Evolutionary conservation across 139 green algal species (phyloP), one percentile per base, ranked within the genome.

Genomic region (Nannochloris sp.): DNA sequence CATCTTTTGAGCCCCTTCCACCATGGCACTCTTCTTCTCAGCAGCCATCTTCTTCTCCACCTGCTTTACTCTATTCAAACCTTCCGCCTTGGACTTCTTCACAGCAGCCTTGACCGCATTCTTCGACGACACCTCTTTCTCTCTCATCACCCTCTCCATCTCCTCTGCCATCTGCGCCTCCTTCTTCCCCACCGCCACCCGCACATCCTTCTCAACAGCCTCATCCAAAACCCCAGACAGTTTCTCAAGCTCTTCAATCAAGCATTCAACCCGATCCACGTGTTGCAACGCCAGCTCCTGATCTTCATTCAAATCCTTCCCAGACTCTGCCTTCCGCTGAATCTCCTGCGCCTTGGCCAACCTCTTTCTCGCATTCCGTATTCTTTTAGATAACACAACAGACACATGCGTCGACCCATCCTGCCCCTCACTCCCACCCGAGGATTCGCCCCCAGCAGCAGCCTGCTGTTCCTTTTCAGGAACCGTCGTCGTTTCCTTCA

Each of bases 221-320:
- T 53, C 46, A 28, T 60, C 63, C 37, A 84, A 61, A 28, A 76
- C 20, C 3, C 48, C 50, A 2, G 51, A 28, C 46, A 84, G 49
- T 44, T 63, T 66, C 68, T 83, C 71, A 36, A 85, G 71, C 69
- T 85, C 78, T 11, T 84, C 75, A n/a, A 81, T 65, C 30, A 67
- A 53, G 46, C 46, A 6, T 28, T 26, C 1, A 53, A 53, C 46
- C 46, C 46, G 46, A 53, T 53, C 46, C 48, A 4, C 59, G 6
- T 40, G 33, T 40, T 40, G 9, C 33, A 40, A 40, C 33, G 33
- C 33, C 33, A 40, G 33, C 33, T 72, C 67, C 76, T 82, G 72
- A 51, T 82, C 68, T 1, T 29, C 17, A 28, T 82, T 80, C 12
- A 82, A 50, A 13, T 33, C 65, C 37, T 75, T 74, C 20, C 76